Evolutionary conservation across 208 protist genomes (phyloP), one percentile per base, ranked within the genome.

Genomic region (Acanthamoeba sp.): DNA sequence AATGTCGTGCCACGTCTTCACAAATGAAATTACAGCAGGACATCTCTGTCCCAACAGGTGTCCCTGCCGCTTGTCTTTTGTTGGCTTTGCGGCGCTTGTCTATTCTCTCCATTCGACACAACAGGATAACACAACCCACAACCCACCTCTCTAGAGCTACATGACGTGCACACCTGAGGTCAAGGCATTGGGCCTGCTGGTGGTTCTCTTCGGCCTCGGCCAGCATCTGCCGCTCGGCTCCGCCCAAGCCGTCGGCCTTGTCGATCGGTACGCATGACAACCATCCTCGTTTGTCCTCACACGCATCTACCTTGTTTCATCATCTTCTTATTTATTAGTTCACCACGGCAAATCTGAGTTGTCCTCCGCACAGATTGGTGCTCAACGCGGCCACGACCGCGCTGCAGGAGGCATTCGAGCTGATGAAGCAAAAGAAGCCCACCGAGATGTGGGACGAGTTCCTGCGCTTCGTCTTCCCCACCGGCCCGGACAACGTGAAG

Each of bases 401-500:
- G 18, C 57, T 64, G 57, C 57, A 64, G 57, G 57, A 64, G 57
- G 57, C 57, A 16, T 64, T 64, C 27, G 57, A 64, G 57, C 57
- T 64, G 57, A 24, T 64, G 18, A 64, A 64, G 24, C 57, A 64
- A 5, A 64, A 64, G 57, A 64, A 64, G 57, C 57, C 57, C 16
- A 64, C 57, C 57, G 57, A 64, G 57, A 64, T 64, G 57, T 64
- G 57, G 57, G 57, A 64, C 57, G 57, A 64, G 57, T 64, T 64
- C 57, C 22, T 64, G 6, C 57, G 4, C 16, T 64, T 64, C 57
- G 57, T 64, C 57, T 64, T 64, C 27, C 57, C 57, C 16, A 64
- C 57, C 5, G 57, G 57, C 57, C 57, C 57, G 12, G 57, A 64
- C 27, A 64, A 64, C 57, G 18, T 16, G 12, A 50, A 16, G 45